Evolutionary conservation across 2,329 filamentous ascomycete species (phyloP), one percentile per base, ranked within the genome.

Genomic region (Fusarium robinianum): DNA sequence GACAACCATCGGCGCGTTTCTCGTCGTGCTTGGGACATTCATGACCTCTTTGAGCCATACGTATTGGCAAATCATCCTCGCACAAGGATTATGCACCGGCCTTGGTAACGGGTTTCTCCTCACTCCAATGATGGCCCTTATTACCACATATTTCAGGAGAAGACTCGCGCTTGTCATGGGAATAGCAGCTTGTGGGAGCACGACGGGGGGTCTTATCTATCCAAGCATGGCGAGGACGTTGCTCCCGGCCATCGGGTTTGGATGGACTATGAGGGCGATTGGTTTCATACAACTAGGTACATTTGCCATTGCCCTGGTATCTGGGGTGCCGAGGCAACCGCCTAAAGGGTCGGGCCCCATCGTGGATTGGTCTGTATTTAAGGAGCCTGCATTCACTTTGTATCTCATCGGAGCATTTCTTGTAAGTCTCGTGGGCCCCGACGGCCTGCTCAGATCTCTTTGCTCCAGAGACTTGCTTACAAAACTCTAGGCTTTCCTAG

Each of bases 391-490:
- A 15, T 49, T 40, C 8, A 23, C 35, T 0, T 36, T 40, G 16
- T 49, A 45, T 3, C 31, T 34, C 0, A 11, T 45, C 9, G 46
- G 41, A 1, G 31, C 35, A 8, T 49, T 49, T 22, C 35, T 40
- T 24, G 46, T 49, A 12, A 5, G 39, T 26, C 9, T 12, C n/a
- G 5, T n/a, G n/a, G n/a, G n/a, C n/a, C n/a, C n/a, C n/a, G n/a
- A n/a, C n/a, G n/a, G n/a, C n/a, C n/a, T 30, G 18, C 26, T 30
- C 78, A 81, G 45, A 57, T 80, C 2, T 61, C 81, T 19, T 63
- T 82, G 1, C 65, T 75, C 0, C 78, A 81, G 58, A 78, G 80
- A 2, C 44, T 79, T n/a, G n/a, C n/a, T n/a, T n/a, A n/a, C n/a
- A n/a, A n/a, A n/a, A n/a, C n/a, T n/a, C n/a, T n/a, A n/a, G n/a